Evolutionary conservation across 768 basidiomycete species (phyloP).

Genomic region (Naganishia vaughanmartiniae): DNA sequence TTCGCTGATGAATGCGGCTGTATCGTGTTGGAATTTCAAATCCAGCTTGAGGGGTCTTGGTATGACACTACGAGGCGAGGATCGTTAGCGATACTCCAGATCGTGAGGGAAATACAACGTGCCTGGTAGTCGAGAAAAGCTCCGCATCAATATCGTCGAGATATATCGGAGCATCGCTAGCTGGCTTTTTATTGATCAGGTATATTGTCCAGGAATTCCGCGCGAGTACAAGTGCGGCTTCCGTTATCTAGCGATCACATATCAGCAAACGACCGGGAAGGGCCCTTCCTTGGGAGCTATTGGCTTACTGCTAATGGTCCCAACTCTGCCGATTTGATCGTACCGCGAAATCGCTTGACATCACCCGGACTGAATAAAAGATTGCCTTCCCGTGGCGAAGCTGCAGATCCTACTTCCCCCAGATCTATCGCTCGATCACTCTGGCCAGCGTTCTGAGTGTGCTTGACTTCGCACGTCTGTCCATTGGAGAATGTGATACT

Average conservation of each 20-base stretch:
- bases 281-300: not conserved
- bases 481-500: conserved; percentile 20
- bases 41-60: conserved; percentile 25
- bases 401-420: not conserved
- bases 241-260: not conserved
- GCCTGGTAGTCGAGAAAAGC: not conserved
- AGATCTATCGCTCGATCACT: not conserved
- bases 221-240: not conserved
- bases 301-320: not conserved
- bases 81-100: not conserved
- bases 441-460: not conserved
- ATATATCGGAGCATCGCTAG: not conserved
- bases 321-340: not conserved
- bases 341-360: conserved; percentile 7
- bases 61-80: too few relatives aligned
- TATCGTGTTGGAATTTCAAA: conserved; percentile 58
- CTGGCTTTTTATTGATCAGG: conserved; percentile 5
- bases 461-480: not conserved
- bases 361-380: conserved; percentile 10
- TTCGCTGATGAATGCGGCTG: conserved; percentile 39
- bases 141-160: conserved; percentile 10
- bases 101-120: too few relatives aligned
- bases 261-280: not conserved
- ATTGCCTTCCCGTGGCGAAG: not conserved
- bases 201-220: conserved; percentile 8